phyloP scores from a whole-genome alignment of 345 rosid genomes.

The Orychophragmus violaceus region DNA sequence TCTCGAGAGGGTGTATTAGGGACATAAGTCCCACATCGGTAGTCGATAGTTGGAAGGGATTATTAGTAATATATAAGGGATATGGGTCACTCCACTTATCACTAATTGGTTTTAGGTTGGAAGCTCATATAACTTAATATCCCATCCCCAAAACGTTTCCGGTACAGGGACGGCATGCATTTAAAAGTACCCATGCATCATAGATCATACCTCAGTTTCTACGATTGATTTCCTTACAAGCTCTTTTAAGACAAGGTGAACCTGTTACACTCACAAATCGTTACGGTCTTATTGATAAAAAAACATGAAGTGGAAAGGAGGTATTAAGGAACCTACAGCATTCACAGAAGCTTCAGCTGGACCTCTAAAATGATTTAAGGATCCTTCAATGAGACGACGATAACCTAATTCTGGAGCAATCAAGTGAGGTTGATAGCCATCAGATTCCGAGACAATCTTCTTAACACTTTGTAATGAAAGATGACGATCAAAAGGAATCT shows the following conservation, averaged over 20 bases:
- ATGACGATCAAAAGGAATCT: constrained; percentile 80
- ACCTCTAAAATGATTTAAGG: constrained; percentile 61
- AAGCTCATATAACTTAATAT: too few species aligned
- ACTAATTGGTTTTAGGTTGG: too few species aligned
- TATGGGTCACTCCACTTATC: too few species aligned
- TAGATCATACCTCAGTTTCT: constrained; percentile 83
- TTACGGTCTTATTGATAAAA: background rate
- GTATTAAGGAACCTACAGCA: constrained; percentile 44
- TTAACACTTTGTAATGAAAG: constrained; percentile 64
- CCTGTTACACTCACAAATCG: constrained; percentile 35
- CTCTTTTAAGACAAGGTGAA: constrained; percentile 64
- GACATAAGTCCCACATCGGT: too few species aligned
- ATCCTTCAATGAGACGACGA: constrained; percentile 62
- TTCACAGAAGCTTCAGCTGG: constrained; percentile 88
- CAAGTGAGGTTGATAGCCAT: constrained; percentile 87
- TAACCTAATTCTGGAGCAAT: constrained; percentile 82
- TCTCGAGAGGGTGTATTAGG: too few species aligned
- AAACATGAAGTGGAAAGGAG: too few species aligned
- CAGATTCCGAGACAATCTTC: constrained; percentile 72
- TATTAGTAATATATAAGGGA: too few species aligned
- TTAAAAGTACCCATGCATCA: too few species aligned
- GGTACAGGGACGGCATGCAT: too few species aligned
- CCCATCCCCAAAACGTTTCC: too few species aligned
- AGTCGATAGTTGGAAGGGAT: too few species aligned
- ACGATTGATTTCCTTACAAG: constrained; percentile 66